A percentile compares a stretch with the other conserved stretches of the same genome.
These are phyloP conservation scores for Ramaria sp. DNA, from an alignment of 768 basidiomycete genomes.

Conservation along the genomic window DNA sequence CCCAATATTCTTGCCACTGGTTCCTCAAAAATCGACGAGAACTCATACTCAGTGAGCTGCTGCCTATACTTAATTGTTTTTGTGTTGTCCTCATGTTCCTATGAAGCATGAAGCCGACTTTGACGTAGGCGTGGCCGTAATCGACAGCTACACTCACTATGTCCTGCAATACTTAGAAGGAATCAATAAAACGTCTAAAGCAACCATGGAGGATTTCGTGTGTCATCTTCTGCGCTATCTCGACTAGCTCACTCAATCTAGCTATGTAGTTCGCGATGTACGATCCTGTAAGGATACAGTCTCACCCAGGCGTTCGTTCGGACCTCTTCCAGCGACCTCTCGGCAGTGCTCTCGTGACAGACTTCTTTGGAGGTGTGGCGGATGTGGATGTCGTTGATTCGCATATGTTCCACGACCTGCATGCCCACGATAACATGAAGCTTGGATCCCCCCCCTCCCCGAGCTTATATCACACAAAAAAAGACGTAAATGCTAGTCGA, in stretches of 20 bases:
- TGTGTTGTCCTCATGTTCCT: neutral
- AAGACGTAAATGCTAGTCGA: neutral
- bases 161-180: constrained; percentile 85
- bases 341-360: constrained; percentile 55
- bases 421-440: neutral
- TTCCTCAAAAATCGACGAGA: constrained; percentile 74
- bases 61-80: neutral
- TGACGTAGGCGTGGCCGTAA: constrained; percentile 92
- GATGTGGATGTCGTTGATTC: constrained; percentile 56
- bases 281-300: constrained; percentile 62
- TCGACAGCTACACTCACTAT: constrained; percentile 90
- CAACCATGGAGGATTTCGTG: constrained; percentile 75
- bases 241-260: neutral
- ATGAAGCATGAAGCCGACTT: constrained; percentile 82
- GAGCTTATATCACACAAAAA: neutral
- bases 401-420: neutral
- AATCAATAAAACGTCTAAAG: constrained; percentile 81
- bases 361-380: constrained; percentile 84
- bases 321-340: constrained; percentile 68
- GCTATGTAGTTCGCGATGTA: constrained; percentile 67
- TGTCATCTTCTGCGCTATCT: constrained; percentile 19
- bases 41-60: constrained; percentile 73
- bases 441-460: neutral
- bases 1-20: constrained; percentile 90
- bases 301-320: constrained; percentile 81